Percentiles rank a stretch among this genome's conserved stretches.
phyloP scores from a whole-genome alignment of 345 rosid genomes.

The Lepidium aucheri region DNA sequence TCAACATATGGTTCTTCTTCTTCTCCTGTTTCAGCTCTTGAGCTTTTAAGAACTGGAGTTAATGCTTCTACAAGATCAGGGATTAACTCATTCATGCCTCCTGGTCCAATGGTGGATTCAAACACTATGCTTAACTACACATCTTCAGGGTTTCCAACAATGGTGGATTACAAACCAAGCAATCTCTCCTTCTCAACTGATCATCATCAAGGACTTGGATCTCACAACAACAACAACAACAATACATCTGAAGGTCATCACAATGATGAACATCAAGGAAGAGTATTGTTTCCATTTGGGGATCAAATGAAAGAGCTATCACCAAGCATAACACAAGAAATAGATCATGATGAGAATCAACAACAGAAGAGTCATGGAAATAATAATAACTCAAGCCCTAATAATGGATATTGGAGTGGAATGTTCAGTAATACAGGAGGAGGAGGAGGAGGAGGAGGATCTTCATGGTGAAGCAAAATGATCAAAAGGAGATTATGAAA shows the following conservation, averaged over 20 bases:
- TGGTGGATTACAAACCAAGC: conserved; percentile 24
- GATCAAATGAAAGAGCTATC: conserved; percentile 31
- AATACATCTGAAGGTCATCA: conserved; percentile 10
- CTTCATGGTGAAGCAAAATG: conserved; percentile 35
- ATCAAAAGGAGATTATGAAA: conserved; percentile 24
- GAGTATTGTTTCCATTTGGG: conserved; percentile 28
- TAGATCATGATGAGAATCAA: conserved; percentile 29
- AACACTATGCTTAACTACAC: conserved; percentile 18
- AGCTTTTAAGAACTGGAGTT: conserved; percentile 22
- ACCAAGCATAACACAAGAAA: conserved; percentile 28
- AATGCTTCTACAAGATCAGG: conserved; percentile 29
- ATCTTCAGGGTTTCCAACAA: conserved; percentile 31
- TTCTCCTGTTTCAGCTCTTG: conserved; percentile 29
- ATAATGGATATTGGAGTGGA: conserved; percentile 34
- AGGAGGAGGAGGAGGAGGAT: conserved; percentile 31
- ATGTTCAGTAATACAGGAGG: conserved; percentile 32
- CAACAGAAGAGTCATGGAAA: conserved; percentile 26
- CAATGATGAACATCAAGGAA: conserved; percentile 20
- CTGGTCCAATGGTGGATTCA: conserved; percentile 27
- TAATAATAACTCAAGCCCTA: conserved; percentile 23
- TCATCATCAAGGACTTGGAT: conserved; percentile 11
- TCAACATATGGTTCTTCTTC: conserved; percentile 22
- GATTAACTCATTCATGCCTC: conserved; percentile 24
- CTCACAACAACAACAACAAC: conserved; percentile 9
- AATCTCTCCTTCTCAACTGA: conserved; percentile 23